Evolutionary conservation across 192 early-diverging fungal species (phyloP).

Genomic region (Podila epigama): DNA sequence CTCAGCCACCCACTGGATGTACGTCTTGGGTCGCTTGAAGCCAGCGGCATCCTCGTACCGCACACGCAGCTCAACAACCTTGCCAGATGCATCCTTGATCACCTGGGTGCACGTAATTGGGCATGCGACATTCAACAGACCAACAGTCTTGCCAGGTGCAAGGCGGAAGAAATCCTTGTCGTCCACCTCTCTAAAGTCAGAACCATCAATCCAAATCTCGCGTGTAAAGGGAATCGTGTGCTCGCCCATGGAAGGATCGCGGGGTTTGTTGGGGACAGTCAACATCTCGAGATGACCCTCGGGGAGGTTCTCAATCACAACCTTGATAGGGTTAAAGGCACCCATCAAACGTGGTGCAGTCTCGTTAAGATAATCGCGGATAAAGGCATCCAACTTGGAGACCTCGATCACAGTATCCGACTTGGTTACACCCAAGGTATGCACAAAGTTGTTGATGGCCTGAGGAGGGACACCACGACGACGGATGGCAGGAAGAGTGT

Average conservation of each 20-base stretch:
- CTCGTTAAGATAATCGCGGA: constrained; percentile 93
- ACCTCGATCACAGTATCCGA: constrained; percentile 84
- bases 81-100: constrained; percentile 79
- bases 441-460: constrained; percentile 98
- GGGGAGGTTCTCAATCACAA: constrained; percentile 91
- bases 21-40: constrained; percentile 91
- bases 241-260: constrained; percentile 84
- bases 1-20: constrained; percentile 98
- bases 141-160: constrained; percentile 93
- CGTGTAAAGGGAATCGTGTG: constrained; percentile 91
- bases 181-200: constrained; percentile 93
- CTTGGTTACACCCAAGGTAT: constrained; percentile 91
- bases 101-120: constrained; percentile 89
- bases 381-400: constrained; percentile 91
- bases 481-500: constrained; percentile 93
- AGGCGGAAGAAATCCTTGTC: constrained; percentile 97
- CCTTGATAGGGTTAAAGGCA: constrained; percentile 84
- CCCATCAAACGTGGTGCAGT: constrained; percentile 95
- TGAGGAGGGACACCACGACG: constrained; percentile 97
- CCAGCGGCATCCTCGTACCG: constrained; percentile 75
- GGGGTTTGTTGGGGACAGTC: constrained; percentile 88
- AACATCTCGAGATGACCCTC: constrained; percentile 83
- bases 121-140: constrained; percentile 84
- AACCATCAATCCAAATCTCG: constrained; percentile 92
- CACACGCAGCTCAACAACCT: constrained; percentile 83